Conservation (phyloP, 192 early-diverging fungal genomes). For the Phlyctochytrium arcticum region DNA sequence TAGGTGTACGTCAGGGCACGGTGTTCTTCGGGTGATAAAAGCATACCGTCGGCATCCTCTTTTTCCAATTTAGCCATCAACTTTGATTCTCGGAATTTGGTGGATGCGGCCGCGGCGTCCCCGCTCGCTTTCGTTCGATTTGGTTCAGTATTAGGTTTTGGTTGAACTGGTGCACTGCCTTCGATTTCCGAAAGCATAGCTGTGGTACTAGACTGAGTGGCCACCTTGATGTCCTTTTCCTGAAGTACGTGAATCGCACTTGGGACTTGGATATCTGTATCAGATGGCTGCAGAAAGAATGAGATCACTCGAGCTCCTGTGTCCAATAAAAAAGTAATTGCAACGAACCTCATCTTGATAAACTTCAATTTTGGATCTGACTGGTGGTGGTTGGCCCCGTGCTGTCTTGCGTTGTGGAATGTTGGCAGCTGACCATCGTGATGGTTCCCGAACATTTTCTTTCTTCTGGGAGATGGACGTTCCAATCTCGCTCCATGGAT, state of each 20-base stretch:
- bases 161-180: too few species aligned
- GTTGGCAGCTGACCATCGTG: conserved; percentile 57
- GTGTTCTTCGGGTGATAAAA: not conserved
- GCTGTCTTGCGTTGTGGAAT: conserved; percentile 43
- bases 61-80: not conserved
- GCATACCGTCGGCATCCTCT: not conserved
- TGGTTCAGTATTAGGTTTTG: too few species aligned
- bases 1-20: not conserved
- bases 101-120: too few species aligned
- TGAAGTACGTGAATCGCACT: too few species aligned
- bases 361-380: conserved; percentile 10
- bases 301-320: too few species aligned
- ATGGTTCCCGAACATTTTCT: conserved; percentile 63
- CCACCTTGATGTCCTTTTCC: not conserved
- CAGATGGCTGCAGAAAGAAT: conserved; percentile 1
- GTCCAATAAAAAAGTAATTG: too few species aligned
- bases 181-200: not conserved
- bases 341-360: conserved; percentile 23
- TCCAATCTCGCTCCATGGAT: conserved; percentile 59
- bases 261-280: conserved; percentile 9
- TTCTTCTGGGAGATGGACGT: conserved; percentile 52
- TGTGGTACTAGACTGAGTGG: not conserved
- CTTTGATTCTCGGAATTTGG: not conserved
- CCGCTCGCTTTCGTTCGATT: too few species aligned
- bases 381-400: not conserved